Conservation (phyloP, 257 asterid species). For the Handroanthus guayacan region DNA sequence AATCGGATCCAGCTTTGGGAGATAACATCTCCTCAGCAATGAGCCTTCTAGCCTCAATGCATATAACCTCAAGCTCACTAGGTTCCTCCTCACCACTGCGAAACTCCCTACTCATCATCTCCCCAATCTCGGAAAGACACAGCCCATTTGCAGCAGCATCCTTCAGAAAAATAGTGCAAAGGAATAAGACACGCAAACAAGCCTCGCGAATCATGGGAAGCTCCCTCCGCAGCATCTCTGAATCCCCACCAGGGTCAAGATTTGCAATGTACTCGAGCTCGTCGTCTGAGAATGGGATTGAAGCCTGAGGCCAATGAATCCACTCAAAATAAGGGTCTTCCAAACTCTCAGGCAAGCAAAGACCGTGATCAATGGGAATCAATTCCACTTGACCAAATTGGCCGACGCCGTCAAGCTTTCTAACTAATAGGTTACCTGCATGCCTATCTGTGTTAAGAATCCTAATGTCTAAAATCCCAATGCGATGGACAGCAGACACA, state of each 20-base stretch:
- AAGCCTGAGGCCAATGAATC: slow-evolving; percentile 99
- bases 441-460: slow-evolving; percentile 95
- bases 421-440: slow-evolving; percentile 91
- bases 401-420: slow-evolving; percentile 81
- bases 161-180: slow-evolving; percentile 83
- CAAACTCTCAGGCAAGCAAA: slow-evolving; percentile 86
- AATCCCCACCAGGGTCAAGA: slow-evolving; percentile 72
- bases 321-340: slow-evolving; percentile 98
- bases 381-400: slow-evolving; percentile 86
- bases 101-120: slow-evolving; percentile 96
- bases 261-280: slow-evolving; percentile 81
- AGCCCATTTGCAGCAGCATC: slow-evolving; percentile 87
- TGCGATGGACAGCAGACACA: slow-evolving; percentile 87
- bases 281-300: slow-evolving; percentile 91
- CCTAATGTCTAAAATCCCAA: slow-evolving; percentile 94
- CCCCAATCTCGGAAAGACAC: slow-evolving; percentile 95
- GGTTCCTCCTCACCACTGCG: slow-evolving; percentile 95
- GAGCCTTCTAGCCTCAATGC: slow-evolving; percentile 79
- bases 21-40: slow-evolving; percentile 61
- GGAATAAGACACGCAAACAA: slow-evolving; percentile 79
- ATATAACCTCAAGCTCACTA: slow-evolving; percentile 89
- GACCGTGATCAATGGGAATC: slow-evolving; percentile 94
- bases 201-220: slow-evolving; percentile 97
- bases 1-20: slow-evolving; percentile 53
- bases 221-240: slow-evolving; percentile 79